These are phyloP conservation scores for Nyctanthes arbortristis DNA, from an alignment of 257 asterid genomes.

Conservation along the genomic window DNA sequence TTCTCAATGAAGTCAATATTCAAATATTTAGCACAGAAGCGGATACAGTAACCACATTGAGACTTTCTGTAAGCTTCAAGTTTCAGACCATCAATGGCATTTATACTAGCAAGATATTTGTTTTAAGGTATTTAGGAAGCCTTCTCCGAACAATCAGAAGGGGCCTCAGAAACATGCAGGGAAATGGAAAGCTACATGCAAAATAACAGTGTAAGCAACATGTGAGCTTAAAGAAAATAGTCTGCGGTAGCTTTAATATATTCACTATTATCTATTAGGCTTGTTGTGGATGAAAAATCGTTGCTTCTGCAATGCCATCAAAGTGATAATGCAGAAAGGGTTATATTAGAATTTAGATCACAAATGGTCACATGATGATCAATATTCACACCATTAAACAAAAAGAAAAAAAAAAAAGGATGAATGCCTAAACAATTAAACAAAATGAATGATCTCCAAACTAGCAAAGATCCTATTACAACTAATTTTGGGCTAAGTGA, in stretches of 20 bases:
- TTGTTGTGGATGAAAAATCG: not conserved
- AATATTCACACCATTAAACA: not conserved
- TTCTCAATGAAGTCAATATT: conserved; percentile 7
- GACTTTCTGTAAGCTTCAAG: not conserved
- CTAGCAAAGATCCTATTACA: not conserved
- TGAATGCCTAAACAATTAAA: conserved; percentile 8
- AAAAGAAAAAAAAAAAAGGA: too few relatives aligned
- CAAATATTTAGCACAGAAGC: not conserved
- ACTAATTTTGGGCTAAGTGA: conserved; percentile 11
- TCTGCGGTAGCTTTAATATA: not conserved
- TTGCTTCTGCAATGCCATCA: not conserved
- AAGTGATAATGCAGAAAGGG: not conserved
- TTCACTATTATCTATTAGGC: not conserved
- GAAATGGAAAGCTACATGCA: too few relatives aligned
- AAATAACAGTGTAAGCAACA: too few relatives aligned
- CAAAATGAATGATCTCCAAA: conserved; percentile 5
- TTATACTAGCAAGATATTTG: not conserved
- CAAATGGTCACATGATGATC: not conserved
- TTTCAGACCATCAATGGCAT: conserved; percentile 2
- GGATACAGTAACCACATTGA: not conserved
- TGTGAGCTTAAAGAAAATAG: not conserved
- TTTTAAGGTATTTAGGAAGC: not conserved
- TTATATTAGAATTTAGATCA: not conserved
- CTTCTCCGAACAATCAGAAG: not conserved
- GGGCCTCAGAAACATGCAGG: too few relatives aligned